Percentiles rank a stretch among this genome's conserved stretches.
Conservation (phyloP, 495 filamentous ascomycete species). For the Penicillium nucicola region DNA sequence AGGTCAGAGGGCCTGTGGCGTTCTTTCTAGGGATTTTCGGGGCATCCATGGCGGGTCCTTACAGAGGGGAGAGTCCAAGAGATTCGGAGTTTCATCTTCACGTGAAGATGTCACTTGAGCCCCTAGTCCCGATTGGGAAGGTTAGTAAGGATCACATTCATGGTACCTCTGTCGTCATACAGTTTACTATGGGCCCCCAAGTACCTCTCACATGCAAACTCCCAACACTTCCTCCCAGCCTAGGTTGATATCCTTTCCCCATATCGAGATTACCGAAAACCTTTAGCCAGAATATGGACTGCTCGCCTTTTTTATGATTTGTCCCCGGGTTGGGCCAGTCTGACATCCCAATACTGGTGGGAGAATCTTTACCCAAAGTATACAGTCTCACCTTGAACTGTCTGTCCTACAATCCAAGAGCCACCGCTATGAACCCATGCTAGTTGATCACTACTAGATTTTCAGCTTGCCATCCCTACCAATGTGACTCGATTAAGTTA, state of each 20-base stretch:
- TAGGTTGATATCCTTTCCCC: neutral
- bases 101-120: conserved; percentile 5
- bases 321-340: too few species aligned
- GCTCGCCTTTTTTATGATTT: too few species aligned
- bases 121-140: conserved; percentile 4
- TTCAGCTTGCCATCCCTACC: neutral
- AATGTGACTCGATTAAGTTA: conserved; percentile 2
- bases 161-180: neutral
- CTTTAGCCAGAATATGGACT: too few species aligned
- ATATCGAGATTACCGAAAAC: conserved; percentile 1
- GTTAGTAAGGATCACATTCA: conserved; percentile 2
- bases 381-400: too few species aligned
- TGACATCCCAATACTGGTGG: too few species aligned
- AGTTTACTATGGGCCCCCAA: neutral
- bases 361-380: too few species aligned
- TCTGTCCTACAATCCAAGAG: neutral
- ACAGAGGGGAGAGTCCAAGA: conserved; percentile 1
- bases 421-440: neutral
- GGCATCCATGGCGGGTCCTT: conserved; percentile 8
- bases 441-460: neutral
- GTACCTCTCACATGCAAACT: conserved; percentile 7
- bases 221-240: neutral
- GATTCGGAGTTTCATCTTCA: conserved; percentile 6
- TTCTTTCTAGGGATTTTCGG: neutral
- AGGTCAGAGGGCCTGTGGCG: conserved; percentile 1